Evolutionary conservation across 1,284 basidiomycete species (phyloP).

Genomic region (Albatrellus sp.): DNA sequence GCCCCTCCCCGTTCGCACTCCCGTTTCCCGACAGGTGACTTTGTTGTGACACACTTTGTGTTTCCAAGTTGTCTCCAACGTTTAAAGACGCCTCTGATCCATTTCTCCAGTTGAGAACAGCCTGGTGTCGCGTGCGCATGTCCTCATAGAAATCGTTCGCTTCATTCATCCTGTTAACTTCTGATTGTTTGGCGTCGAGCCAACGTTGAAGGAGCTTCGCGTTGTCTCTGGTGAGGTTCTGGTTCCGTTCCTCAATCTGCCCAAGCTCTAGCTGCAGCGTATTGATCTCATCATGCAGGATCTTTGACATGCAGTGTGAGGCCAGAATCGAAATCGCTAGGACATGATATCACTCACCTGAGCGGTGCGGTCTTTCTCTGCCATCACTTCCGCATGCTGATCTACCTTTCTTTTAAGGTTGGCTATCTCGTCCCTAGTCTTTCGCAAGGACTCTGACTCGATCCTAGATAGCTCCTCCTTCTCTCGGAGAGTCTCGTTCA

Average conservation of each 20-base stretch:
- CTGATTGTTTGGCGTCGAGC: conserved; percentile 88
- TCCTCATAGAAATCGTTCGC: conserved; percentile 77
- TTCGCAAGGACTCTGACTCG: conserved; percentile 67
- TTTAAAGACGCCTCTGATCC: conserved; percentile 19
- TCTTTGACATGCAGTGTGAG: conserved; percentile 30
- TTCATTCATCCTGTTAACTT: conserved; percentile 93
- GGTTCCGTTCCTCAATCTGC: conserved; percentile 81
- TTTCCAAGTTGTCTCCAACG: conserved; percentile 15
- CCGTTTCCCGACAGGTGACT: conserved; percentile 58
- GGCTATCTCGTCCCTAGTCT: conserved; percentile 60
- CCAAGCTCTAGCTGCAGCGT: conserved; percentile 83
- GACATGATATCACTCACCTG: conserved; percentile 40
- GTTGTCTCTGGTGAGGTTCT: conserved; percentile 82
- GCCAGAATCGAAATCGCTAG: too few species aligned
- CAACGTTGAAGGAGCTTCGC: conserved; percentile 89
- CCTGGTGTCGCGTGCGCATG: conserved; percentile 58
- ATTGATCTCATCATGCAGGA: conserved; percentile 88
- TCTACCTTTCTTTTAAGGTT: conserved; percentile 66
- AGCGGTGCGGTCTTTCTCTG: conserved; percentile 80
- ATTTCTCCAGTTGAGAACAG: conserved; percentile 41
- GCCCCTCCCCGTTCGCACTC: conserved; percentile 36
- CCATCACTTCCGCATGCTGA: conserved; percentile 75
- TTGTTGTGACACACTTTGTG: conserved; percentile 15
- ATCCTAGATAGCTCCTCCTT: conserved; percentile 74
- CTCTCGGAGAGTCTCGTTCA: conserved; percentile 90